phyloP scores from a whole-genome alignment of 495 filamentous ascomycete genomes.

The Podospora pseudopauciseta region DNA sequence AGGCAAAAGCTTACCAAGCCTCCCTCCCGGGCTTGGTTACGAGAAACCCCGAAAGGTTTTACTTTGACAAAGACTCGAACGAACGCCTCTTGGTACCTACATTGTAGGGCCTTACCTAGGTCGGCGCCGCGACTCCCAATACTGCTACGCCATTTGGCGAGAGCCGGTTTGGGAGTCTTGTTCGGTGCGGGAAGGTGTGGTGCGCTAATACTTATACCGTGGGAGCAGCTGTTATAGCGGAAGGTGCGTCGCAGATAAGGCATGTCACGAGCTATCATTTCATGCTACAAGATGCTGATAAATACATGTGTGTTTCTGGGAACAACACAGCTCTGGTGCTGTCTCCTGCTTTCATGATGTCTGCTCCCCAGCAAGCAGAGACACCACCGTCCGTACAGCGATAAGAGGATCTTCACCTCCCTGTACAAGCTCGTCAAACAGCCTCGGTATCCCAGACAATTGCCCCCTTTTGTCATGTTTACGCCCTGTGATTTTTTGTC shows the following conservation, averaged over 20 bases:
- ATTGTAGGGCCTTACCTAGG: background rate
- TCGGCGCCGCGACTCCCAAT: background rate
- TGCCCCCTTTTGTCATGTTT: slow-evolving; percentile 45
- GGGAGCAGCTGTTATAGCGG: no score
- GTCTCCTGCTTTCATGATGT: slow-evolving; percentile 6
- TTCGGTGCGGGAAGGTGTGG: background rate
- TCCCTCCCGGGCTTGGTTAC: background rate
- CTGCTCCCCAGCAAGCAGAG: slow-evolving; percentile 45
- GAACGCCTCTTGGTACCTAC: background rate
- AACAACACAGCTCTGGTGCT: background rate
- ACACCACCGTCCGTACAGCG: slow-evolving; percentile 51
- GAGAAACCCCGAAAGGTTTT: background rate
- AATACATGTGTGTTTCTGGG: background rate
- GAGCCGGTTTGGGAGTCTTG: no score
- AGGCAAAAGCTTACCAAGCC: background rate
- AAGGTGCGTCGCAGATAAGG: no score
- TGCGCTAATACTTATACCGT: background rate
- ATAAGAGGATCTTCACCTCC: slow-evolving; percentile 48
- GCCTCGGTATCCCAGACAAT: slow-evolving; percentile 47
- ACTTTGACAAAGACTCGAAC: background rate
- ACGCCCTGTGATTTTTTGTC: slow-evolving; percentile 42
- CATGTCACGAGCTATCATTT: background rate
- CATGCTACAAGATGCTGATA: background rate
- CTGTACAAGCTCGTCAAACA: slow-evolving; percentile 51
- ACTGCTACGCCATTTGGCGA: background rate